A percentile compares a stretch with the other conserved stretches of the same genome.
phyloP scores from a whole-genome alignment of 306 rosid genomes.

The Gastrolobium bilobum region DNA sequence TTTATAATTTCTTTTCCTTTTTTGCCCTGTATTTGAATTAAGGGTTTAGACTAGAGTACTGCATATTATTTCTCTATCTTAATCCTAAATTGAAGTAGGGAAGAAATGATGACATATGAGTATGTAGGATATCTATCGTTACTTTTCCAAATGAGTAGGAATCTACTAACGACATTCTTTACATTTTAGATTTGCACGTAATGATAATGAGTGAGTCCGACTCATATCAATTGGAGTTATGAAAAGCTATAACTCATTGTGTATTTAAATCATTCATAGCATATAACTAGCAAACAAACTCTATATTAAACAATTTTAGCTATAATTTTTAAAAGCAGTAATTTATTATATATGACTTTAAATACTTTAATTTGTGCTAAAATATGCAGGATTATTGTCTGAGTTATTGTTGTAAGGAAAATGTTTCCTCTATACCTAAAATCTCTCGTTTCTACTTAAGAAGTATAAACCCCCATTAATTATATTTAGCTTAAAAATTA shows the following conservation, averaged over 20 bases:
- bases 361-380: not conserved
- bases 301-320: not conserved
- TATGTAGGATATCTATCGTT: not conserved
- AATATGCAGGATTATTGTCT: too few species aligned
- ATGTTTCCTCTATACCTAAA: too few species aligned
- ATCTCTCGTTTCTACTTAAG: too few species aligned
- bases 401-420: too few species aligned
- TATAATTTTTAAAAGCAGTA: not conserved
- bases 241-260: not conserved
- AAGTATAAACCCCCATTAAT: too few species aligned
- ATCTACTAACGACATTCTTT: constrained; percentile 34
- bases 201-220: constrained; percentile 29
- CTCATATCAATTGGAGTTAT: constrained; percentile 2
- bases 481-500: too few species aligned
- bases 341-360: not conserved
- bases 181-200: constrained; percentile 18
- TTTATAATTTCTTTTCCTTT: not conserved
- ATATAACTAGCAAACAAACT: not conserved
- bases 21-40: not conserved
- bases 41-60: not conserved
- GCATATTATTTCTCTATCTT: not conserved
- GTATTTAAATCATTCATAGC: constrained; percentile 8
- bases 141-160: constrained; percentile 36
- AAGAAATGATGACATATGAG: constrained; percentile 10
- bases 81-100: not conserved